Base-by-base conservation (phyloP, 176 grass and related monocot genomes). In the Carex parvula region DNA sequence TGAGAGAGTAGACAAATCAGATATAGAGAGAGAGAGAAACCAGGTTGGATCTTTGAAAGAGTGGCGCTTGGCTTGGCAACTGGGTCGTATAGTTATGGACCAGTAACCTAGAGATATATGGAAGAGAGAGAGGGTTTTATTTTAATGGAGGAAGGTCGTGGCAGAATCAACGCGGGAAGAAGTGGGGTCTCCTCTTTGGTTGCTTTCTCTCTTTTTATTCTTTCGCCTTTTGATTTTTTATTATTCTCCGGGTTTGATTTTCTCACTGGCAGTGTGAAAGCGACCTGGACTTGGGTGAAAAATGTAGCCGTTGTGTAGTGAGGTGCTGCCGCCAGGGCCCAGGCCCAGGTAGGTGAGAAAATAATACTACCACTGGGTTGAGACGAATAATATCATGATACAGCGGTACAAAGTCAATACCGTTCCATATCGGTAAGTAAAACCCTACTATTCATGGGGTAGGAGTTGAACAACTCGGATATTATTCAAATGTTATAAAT, bases 121-220 rank as follows among this genome's bases (percentile, higher is more conserved):
- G 53, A 61, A 50, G 85, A 71, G 50, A 48, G 79, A 60, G 30
- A 53, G 70, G 24, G 46, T 0, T 79, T 1, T 79, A 59, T 80
- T 58, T 80, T 80, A 80, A 80, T 80, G 81, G 17, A 65, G 26
- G 10, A 29, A 86, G 75, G 85, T 54, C 63, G 68, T 46, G 20
- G 59, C 80, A 60, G 74, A 87, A 87, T 73, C 85, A 84, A 87
- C 81, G 80, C 88, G 85, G 72, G 79, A 83, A 83, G 57, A 77
- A 48, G 50, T 60, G 55, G 79, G 52, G 68, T 44, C 64, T 8
- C 29, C 53, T 60, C 78, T 33, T 72, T 60, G 12, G 16, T 64
- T 85, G 35, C 59, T 42, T 85, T 77, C 6, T 24, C 33, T 79
- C 53, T 42, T 66, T 11, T 71, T 63, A n/a, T 86, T 24, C 20